Evolutionary conservation across 768 basidiomycete species (phyloP).

Genomic region (Kwoniella mangroviensis): DNA sequence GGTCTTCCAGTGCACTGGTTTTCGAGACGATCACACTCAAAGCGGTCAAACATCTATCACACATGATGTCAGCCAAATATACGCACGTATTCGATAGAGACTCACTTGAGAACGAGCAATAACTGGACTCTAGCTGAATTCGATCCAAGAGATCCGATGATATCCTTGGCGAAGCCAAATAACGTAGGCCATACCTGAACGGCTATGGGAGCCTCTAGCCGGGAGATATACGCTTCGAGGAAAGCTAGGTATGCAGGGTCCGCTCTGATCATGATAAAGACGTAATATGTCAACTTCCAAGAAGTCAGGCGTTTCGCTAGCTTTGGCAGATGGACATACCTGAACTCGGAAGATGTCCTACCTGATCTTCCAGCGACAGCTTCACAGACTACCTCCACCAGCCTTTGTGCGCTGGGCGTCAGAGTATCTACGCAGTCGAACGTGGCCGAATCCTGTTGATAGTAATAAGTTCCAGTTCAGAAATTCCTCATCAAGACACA

Average conservation of each 20-base stretch:
- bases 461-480: too few relatives aligned
- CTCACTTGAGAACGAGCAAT: conserved; percentile 73
- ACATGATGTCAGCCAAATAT: neutral
- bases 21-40: conserved; percentile 60
- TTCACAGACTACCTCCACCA: conserved; percentile 88
- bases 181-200: conserved; percentile 88
- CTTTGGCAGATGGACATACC: neutral
- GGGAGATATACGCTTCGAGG: conserved; percentile 79
- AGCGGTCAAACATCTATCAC: conserved; percentile 19
- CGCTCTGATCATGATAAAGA: neutral
- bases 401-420: conserved; percentile 79
- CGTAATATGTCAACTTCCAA: too few relatives aligned
- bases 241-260: conserved; percentile 62
- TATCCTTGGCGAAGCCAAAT: conserved; percentile 76
- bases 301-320: neutral
- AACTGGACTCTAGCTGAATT: conserved; percentile 67
- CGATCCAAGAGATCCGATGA: conserved; percentile 63
- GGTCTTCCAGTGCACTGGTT: conserved; percentile 89
- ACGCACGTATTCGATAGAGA: neutral
- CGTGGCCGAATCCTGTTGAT: conserved; percentile 33
- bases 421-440: conserved; percentile 85
- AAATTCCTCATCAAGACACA: neutral
- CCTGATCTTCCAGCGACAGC: conserved; percentile 56
- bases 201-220: conserved; percentile 86
- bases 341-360: conserved; percentile 15